phyloP scores from a whole-genome alignment of 805 yeast genomes.

The Cyberlindnera misumaiensis region DNA sequence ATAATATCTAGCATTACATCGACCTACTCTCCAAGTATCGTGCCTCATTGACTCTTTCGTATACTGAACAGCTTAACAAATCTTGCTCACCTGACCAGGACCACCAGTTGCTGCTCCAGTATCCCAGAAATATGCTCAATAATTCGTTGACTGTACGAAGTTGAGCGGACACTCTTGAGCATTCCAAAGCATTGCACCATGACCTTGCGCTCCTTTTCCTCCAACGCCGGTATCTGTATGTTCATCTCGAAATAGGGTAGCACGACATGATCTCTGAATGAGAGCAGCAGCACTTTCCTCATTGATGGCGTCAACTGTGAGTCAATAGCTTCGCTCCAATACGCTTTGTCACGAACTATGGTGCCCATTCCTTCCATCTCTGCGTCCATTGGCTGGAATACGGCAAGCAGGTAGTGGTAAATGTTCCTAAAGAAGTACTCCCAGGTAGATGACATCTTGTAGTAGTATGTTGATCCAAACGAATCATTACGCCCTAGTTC shows the following conservation, averaged over 20 bases:
- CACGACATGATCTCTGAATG: constrained; percentile 47
- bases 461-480: constrained; percentile 19
- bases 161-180: constrained; percentile 44
- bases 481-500: constrained; percentile 27
- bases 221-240: constrained; percentile 26
- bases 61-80: background rate
- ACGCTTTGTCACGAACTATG: constrained; percentile 20
- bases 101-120: constrained; percentile 11
- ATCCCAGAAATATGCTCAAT: constrained; percentile 36
- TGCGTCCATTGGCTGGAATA: constrained; percentile 51
- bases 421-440: constrained; percentile 46
- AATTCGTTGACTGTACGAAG: constrained; percentile 49
- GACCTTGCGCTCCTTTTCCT: constrained; percentile 27
- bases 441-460: constrained; percentile 44
- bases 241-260: constrained; percentile 44
- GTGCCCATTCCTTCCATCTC: constrained; percentile 30
- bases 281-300: constrained; percentile 33
- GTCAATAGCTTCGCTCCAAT: constrained; percentile 22
- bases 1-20: too few species aligned
- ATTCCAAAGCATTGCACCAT: constrained; percentile 59
- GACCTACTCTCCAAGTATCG: background rate
- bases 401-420: constrained; percentile 52
- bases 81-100: background rate
- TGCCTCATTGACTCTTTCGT: background rate
- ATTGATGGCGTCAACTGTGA: constrained; percentile 25